Evolutionary conservation across 768 basidiomycete species (phyloP).

Genomic region (Pholiota molesta): DNA sequence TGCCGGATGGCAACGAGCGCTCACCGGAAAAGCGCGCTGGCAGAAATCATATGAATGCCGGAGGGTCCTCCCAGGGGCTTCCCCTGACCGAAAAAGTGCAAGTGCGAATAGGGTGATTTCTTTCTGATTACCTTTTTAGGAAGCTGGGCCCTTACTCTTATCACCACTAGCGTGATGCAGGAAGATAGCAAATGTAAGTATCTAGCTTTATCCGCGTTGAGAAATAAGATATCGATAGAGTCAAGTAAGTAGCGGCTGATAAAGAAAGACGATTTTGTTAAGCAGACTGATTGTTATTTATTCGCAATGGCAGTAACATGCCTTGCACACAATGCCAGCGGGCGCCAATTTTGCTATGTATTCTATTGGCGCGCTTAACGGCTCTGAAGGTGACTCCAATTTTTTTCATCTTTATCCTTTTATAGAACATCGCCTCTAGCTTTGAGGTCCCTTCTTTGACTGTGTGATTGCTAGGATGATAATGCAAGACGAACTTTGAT

Average conservation of each 20-base stretch:
- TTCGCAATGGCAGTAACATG: background rate
- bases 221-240: background rate
- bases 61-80: background rate
- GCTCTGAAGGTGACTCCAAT: background rate
- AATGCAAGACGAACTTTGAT: background rate
- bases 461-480: background rate
- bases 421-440: background rate
- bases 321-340: background rate
- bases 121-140: slow-evolving; percentile 5
- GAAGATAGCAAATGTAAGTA: background rate
- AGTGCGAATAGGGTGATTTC: background rate
- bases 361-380: slow-evolving; percentile 1
- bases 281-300: no score
- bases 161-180: background rate
- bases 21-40: background rate
- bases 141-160: background rate
- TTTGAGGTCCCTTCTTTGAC: background rate
- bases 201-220: background rate
- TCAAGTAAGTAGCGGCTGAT: no score
- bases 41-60: slow-evolving; percentile 4
- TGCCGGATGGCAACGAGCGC: background rate
- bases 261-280: no score
- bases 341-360: background rate
- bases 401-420: background rate
- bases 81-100: background rate